Conservation (phyloP, 2,329 filamentous ascomycete genomes). For the Aspergillus unguis region DNA sequence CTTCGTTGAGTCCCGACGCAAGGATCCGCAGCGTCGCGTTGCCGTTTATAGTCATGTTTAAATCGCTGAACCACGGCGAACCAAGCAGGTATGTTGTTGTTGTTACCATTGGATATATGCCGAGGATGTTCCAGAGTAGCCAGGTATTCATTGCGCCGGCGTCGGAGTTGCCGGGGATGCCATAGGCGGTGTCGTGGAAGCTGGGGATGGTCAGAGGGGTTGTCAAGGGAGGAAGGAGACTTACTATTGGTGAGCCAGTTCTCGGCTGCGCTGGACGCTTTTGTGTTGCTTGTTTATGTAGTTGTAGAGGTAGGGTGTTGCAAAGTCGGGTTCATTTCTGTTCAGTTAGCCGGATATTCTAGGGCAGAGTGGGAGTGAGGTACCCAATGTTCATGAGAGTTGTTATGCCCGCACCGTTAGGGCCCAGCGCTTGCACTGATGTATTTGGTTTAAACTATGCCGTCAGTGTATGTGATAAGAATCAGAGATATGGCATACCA, state of each 20-base stretch:
- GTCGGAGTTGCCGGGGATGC: slow-evolving; percentile 67
- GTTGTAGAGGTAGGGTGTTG: slow-evolving; percentile 66
- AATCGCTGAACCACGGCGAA: slow-evolving; percentile 45
- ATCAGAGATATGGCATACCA: slow-evolving; percentile 30
- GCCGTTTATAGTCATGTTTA: slow-evolving; percentile 32
- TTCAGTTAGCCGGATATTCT: neutral
- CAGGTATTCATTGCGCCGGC: slow-evolving; percentile 55
- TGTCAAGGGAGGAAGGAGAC: neutral
- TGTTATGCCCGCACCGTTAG: slow-evolving; percentile 33
- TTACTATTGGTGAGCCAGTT: slow-evolving; percentile 54
- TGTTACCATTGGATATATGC: slow-evolving; percentile 48
- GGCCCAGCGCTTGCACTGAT: slow-evolving; percentile 28
- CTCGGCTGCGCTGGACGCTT: slow-evolving; percentile 58
- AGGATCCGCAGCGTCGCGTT: slow-evolving; percentile 46
- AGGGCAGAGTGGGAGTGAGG: neutral
- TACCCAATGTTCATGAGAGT: slow-evolving; percentile 57
- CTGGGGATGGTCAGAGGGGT: slow-evolving; percentile 8
- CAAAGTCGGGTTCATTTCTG: slow-evolving; percentile 66
- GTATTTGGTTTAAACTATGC: slow-evolving; percentile 43
- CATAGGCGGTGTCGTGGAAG: slow-evolving; percentile 54
- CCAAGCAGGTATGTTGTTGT: slow-evolving; percentile 48
- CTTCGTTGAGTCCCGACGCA: slow-evolving; percentile 43
- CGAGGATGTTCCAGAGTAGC: slow-evolving; percentile 51
- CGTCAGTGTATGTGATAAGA: neutral
- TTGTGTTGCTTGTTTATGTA: slow-evolving; percentile 64